Base-by-base conservation (phyloP, 2,329 filamentous ascomycete genomes). In the Cadophora gregata region DNA sequence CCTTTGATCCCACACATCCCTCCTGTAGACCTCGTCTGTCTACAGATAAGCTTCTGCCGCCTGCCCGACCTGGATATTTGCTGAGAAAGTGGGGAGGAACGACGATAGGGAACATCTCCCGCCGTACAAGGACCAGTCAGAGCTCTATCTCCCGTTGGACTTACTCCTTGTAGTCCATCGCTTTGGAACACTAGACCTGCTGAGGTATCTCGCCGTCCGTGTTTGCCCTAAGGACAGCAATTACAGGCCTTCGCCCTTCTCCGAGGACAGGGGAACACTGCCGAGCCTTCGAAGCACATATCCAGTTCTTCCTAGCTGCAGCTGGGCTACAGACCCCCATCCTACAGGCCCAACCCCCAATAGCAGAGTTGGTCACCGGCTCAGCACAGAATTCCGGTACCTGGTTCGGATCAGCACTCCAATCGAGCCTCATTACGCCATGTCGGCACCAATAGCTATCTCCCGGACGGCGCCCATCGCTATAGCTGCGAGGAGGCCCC, bases 381-480 rank as follows among this genome's bases (percentile, higher is more conserved):
- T 62, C 66, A 66, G 51, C 69, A 73, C 56, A 73, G 67, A 70
- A 69, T 72, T 73, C 65, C 69, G 67, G 70, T 71, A 67, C 70
- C 71, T 72, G 67, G 66, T 55, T 48, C 38, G 51, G 65, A 66
- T 68, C 63, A 66, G 59, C 61, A 48, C 38, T 45, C 67, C 64
- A 67, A 68, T 71, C 69, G 72, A 75, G 70, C 71, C 71, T 72
- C 69, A 71, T 71, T 69, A 70, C 67, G 66, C 69, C 67, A 76
- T 76, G 74, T 71, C 73, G 84, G 84, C 82, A 73, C 80, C 84
- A 72, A 81, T 78, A 74, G 78, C 83, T 75, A 81, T 88, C 77
- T 81, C 84, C 70, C 82, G 87, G 78, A 88, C 87, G 79, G 86
- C 85, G 76, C 87, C 87, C 73, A 89, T 90, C 77, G 84, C 87